Evolutionary conservation across 805 yeast species (phyloP), one percentile per base, ranked within the genome.

Genomic region (Candida corydali): DNA sequence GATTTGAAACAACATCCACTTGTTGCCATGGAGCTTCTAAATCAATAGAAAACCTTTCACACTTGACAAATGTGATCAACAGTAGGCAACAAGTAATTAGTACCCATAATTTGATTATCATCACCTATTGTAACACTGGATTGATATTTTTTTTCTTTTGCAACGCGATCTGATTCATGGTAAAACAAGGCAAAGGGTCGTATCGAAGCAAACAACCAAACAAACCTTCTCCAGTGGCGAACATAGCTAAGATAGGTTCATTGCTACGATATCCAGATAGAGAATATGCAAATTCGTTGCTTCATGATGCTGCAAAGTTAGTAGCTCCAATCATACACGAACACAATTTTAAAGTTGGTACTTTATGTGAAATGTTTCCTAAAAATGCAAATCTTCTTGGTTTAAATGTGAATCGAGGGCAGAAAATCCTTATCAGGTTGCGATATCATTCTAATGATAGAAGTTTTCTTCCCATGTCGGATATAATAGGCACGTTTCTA

Each of bases 361-460:
- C 73, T 0, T 55, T 91, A 11, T 75, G 83, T 44, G 98, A 91
- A 56, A 85, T 91, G 75, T 82, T 66, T 43, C 98, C 98, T 3
- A 80, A 73, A 43, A 69, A 75, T 49, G 65, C 73, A 2, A 58
- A 69, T 11, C 61, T 91, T 15, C 61, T 89, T 9, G 98, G 98
- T 0, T 61, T 88, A 44, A 91, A 91, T 56, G 87, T 87, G 6
- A 86, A 86, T 52, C 59, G 60, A 5, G 98, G 98, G 1, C 64
- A 64, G 41, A 83, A 82, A 54, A 78, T 91, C 14, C 70, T 82
- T 53, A 51, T 91, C 8, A 57, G 97, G 40, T 62, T 91, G 24
- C 65, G 98, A 39, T 71, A 73, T 20, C 75, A 78, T 5, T 55
- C 62, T 15, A 75, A 82, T 38, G 59, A 57, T n/a, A 38, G 57